Evolutionary conservation across 257 asterid species (phyloP).

Genomic region (Galeopsis tetrahit): DNA sequence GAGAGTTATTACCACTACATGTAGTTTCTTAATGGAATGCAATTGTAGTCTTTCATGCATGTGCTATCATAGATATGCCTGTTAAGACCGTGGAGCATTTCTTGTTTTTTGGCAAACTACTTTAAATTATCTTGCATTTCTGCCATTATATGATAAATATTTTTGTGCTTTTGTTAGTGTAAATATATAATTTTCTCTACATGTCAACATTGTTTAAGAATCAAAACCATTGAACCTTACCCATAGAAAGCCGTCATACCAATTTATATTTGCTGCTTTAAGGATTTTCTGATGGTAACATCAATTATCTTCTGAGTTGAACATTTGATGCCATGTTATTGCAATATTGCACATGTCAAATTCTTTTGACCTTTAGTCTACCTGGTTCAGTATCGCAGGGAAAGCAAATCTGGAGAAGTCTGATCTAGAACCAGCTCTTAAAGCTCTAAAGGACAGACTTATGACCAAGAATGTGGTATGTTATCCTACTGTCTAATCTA

Average conservation of each 20-base stretch:
- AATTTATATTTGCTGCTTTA: slow-evolving; percentile 3
- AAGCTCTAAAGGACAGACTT: slow-evolving; percentile 96
- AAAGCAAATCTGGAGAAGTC: slow-evolving; percentile 89
- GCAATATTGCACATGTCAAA: background rate
- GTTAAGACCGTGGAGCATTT: slow-evolving; percentile 10
- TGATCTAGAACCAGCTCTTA: slow-evolving; percentile 90
- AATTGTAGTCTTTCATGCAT: background rate
- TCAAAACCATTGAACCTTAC: slow-evolving; percentile 18
- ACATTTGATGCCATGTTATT: slow-evolving; percentile 1
- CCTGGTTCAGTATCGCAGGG: slow-evolving; percentile 74
- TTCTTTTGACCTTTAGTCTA: background rate
- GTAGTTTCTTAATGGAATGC: slow-evolving; percentile 9
- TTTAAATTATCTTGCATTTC: background rate
- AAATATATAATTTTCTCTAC: slow-evolving; percentile 8
- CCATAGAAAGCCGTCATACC: background rate
- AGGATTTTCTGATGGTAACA: background rate
- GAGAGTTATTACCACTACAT: background rate
- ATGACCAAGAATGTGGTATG: slow-evolving; percentile 99
- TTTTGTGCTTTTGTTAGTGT: background rate
- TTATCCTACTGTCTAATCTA: slow-evolving; percentile 15
- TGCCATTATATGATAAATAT: background rate
- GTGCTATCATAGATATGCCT: background rate
- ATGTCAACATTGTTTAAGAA: background rate
- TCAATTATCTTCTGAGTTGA: background rate
- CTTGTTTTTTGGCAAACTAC: background rate